Base-by-base conservation (phyloP, 768 basidiomycete species). In the Sarcodon sp. region DNA sequence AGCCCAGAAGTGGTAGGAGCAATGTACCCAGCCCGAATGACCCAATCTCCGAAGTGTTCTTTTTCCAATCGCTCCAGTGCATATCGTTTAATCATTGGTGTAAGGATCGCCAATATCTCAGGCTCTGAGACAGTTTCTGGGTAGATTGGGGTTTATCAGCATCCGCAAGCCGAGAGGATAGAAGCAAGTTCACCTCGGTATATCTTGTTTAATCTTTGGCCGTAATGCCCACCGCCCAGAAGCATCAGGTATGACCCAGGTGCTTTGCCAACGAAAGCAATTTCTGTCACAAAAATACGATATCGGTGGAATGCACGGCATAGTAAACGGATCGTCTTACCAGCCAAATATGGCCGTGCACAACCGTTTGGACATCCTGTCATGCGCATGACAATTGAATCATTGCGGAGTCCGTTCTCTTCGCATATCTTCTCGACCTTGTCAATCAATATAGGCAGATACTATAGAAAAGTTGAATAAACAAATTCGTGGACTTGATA, bases 331-430 rank as follows among this genome's bases (percentile, higher is more conserved):
- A 10, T 15, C n/a, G 35, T 41, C 79, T 8, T 39, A 82, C 86
- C 86, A 44, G 88, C 94, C 41, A 93, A 69, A 64, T 94, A 98
- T 35, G 91, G 94, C 50, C 93, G 75, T 2, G 93, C 88, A 61
- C 92, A 92, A 35, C 89, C 90, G 57, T 91, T 92, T 3, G 89
- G 89, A 55, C 93, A 97, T 45, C 94, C 94, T 12, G 93, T 97
- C 93, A 98, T 97, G 47, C 94, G 79, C 94, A 99, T 97, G 51
- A 97, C 80, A 54, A 98, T 94, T 3, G 86, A 81, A 64, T 99
- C 94, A 61, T 96, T 83, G 43, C 94, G 75, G 37, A 98, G 70
- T 15, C 94, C 94, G 55, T 81, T 85, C 62, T 92, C 87, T 62
- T 98, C 96, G 59, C 87, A 88, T 6, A 97, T 84, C 66, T 81